phyloP scores from a whole-genome alignment of 2,329 filamentous ascomycete species.

The Cladosporium oxysporum region DNA sequence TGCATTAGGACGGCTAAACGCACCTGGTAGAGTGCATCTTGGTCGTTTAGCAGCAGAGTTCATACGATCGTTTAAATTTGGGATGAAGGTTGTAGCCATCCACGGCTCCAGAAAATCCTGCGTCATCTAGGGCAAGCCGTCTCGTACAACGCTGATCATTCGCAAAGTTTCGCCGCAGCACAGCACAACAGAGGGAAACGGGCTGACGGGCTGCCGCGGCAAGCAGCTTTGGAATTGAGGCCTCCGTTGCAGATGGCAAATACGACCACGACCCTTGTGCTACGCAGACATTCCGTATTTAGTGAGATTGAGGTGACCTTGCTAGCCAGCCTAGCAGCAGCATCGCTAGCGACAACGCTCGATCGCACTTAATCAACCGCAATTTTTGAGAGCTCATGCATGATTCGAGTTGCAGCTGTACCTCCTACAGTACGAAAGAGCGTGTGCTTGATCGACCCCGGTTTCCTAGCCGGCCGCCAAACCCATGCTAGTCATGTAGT shows the following conservation, averaged over 20 bases:
- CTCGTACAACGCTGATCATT: background rate
- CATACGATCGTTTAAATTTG: background rate
- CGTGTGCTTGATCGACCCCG: background rate
- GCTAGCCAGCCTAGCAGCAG: constrained; percentile 1
- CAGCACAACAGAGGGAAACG: background rate
- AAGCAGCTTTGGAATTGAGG: background rate
- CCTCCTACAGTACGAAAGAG: background rate
- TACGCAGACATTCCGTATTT: background rate
- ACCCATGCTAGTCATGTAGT: background rate
- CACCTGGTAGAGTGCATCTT: background rate
- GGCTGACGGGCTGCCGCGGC: background rate
- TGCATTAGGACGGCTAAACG: background rate
- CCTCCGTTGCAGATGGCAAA: background rate
- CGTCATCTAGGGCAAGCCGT: background rate
- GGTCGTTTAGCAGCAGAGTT: background rate
- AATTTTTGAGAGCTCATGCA: background rate
- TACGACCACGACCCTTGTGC: background rate
- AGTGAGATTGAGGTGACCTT: background rate
- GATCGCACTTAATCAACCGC: background rate
- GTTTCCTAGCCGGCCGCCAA: background rate
- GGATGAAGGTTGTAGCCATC: background rate
- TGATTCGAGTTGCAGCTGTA: constrained; percentile 13
- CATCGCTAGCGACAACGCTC: constrained; percentile 4
- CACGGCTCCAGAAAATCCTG: background rate
- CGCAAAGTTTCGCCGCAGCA: background rate